Evolutionary conservation across 129 eudicot species (phyloP).

Genomic region (Helichrysum umbraculigerum): DNA sequence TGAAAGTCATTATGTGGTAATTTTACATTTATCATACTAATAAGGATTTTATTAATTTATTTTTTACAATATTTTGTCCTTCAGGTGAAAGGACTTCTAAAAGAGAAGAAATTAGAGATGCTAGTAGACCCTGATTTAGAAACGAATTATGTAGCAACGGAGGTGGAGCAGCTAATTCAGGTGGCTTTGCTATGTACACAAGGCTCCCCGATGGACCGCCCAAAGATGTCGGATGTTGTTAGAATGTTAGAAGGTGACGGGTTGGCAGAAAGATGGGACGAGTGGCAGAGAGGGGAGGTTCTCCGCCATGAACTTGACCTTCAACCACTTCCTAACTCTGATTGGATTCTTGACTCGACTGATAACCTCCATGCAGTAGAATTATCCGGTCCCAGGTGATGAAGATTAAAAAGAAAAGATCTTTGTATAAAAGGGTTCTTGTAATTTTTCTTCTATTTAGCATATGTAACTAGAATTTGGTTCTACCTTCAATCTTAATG

Average conservation of each 20-base stretch:
- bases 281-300: slow-evolving; percentile 89
- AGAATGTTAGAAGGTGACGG: slow-evolving; percentile 93
- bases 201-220: slow-evolving; percentile 79
- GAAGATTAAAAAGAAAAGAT: background rate
- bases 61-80: background rate
- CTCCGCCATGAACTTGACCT: slow-evolving; percentile 70
- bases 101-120: slow-evolving; percentile 85
- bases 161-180: slow-evolving; percentile 81
- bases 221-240: slow-evolving; percentile 87
- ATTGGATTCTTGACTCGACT: slow-evolving; percentile 76
- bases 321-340: slow-evolving; percentile 60
- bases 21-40: background rate
- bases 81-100: slow-evolving; percentile 76
- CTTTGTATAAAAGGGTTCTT: background rate
- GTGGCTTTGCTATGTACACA: slow-evolving; percentile 88
- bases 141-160: slow-evolving; percentile 55
- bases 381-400: slow-evolving; percentile 73
- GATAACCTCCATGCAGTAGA: slow-evolving; percentile 74
- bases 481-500: background rate
- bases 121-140: slow-evolving; percentile 81
- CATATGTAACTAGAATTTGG: slow-evolving; percentile 1
- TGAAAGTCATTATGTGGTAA: background rate
- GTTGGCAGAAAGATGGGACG: slow-evolving; percentile 86
- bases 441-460: slow-evolving; percentile 1
- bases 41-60: background rate